These are phyloP conservation scores for Termitomyces bulborhizus DNA, from an alignment of 768 basidiomycete genomes.

Conservation along the genomic window DNA sequence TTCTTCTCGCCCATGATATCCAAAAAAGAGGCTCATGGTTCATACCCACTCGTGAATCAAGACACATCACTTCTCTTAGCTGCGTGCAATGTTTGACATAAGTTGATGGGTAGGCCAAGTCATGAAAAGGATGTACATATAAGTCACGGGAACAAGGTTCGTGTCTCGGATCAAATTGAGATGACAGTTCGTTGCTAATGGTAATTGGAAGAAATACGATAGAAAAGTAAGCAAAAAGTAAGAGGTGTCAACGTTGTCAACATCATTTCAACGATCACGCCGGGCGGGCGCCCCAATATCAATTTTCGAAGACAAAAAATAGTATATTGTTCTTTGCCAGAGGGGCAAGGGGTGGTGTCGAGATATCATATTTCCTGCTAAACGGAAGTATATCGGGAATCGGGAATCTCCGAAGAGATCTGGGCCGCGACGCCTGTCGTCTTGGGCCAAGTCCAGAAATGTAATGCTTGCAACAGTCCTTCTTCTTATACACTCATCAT, in stretches of 20 bases:
- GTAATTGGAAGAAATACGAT: not conserved
- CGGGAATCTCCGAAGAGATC: constrained; percentile 14
- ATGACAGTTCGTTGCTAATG: constrained; percentile 6
- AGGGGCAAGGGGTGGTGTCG: not conserved
- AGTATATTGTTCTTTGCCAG: too few species aligned
- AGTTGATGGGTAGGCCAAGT: not conserved
- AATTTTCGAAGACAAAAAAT: not conserved
- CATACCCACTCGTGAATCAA: not conserved
- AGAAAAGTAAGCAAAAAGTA: not conserved
- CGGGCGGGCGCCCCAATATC: not conserved
- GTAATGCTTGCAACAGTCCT: constrained; percentile 2
- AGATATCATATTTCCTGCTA: not conserved
- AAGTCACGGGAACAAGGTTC: not conserved
- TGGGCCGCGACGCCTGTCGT: constrained; percentile 11
- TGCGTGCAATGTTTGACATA: not conserved
- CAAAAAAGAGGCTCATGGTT: too few species aligned
- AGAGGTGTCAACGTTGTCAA: not conserved
- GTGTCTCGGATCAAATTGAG: constrained; percentile 6
- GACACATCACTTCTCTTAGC: not conserved
- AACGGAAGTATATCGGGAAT: constrained; percentile 15
- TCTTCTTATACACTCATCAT: constrained; percentile 19
- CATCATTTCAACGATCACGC: not conserved
- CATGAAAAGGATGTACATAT: not conserved
- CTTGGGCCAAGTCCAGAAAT: not conserved
- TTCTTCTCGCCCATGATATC: not conserved